These are phyloP conservation scores for Colletotrichum gigasporum DNA, from an alignment of 2,329 filamentous ascomycete species.

Conservation along the genomic window DNA sequence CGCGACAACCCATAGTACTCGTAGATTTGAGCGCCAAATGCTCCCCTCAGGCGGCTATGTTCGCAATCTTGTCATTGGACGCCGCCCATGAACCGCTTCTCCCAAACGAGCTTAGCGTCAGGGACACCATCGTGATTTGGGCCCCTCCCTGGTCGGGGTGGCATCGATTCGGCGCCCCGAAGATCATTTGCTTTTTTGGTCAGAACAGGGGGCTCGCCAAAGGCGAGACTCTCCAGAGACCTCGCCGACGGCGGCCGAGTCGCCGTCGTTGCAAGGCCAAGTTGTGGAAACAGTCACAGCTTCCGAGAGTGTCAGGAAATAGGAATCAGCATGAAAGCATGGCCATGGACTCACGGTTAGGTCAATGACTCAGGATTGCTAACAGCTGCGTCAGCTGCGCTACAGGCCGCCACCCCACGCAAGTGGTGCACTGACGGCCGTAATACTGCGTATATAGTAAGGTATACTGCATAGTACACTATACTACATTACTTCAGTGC, in stretches of 20 bases:
- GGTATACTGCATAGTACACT: too few relatives aligned
- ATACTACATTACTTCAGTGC: too few relatives aligned
- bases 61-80: background rate
- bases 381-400: too few relatives aligned
- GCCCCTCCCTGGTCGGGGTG: background rate
- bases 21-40: slow-evolving; percentile 1
- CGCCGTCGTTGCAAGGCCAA: too few relatives aligned
- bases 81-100: background rate
- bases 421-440: background rate
- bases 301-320: too few relatives aligned
- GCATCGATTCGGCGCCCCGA: background rate
- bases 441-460: too few relatives aligned
- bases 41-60: slow-evolving; percentile 5
- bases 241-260: background rate
- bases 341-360: too few relatives aligned
- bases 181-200: slow-evolving; percentile 1
- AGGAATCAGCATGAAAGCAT: too few relatives aligned
- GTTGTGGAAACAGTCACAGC: too few relatives aligned
- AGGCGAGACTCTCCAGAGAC: background rate
- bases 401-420: too few relatives aligned
- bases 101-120: background rate
- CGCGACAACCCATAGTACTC: background rate
- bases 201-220: background rate
- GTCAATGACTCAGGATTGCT: too few relatives aligned
- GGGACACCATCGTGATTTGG: slow-evolving; percentile 8